These are phyloP conservation scores for Phytopythium litorale DNA, from an alignment of 352 stramenopile genomes.

Conservation along the genomic window DNA sequence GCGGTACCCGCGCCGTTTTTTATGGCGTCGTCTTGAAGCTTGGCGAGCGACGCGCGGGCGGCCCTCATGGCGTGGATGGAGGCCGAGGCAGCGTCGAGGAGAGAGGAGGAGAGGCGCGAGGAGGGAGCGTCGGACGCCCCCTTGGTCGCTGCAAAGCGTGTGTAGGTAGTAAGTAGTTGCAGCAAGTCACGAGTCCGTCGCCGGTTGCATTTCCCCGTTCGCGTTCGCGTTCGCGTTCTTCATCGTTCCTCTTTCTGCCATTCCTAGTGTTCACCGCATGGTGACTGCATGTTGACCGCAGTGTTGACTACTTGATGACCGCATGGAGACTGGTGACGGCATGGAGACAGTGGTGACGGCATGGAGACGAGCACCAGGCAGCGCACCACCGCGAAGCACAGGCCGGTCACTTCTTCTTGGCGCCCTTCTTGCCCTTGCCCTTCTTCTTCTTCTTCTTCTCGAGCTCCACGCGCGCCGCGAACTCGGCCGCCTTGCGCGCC, in stretches of 20 bases:
- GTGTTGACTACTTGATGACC: no score
- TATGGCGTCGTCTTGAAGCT: not conserved
- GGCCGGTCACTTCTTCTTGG: slow-evolving; percentile 18
- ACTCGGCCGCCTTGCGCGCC: slow-evolving; percentile 66
- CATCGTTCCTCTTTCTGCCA: not conserved
- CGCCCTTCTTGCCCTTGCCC: slow-evolving; percentile 27
- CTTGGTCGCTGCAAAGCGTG: not conserved
- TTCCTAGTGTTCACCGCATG: no score
- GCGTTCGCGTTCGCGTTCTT: not conserved
- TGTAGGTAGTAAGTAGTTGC: slow-evolving; percentile 4
- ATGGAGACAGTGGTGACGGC: no score
- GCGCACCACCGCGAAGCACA: no score
- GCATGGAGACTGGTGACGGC: no score
- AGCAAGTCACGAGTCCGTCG: not conserved
- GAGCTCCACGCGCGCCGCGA: slow-evolving; percentile 63
- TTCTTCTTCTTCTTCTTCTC: slow-evolving; percentile 87
- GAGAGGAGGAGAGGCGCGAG: not conserved
- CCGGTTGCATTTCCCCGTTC: slow-evolving; percentile 3
- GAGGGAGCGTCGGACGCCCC: not conserved
- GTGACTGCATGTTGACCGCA: no score
- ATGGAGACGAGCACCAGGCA: no score
- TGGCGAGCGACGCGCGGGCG: not conserved
- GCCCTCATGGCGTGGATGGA: not conserved
- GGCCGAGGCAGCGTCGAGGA: not conserved
- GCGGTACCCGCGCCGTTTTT: not conserved